Evolutionary conservation across 805 yeast genomes (phyloP).

Genomic region (Candida peoriensis): DNA sequence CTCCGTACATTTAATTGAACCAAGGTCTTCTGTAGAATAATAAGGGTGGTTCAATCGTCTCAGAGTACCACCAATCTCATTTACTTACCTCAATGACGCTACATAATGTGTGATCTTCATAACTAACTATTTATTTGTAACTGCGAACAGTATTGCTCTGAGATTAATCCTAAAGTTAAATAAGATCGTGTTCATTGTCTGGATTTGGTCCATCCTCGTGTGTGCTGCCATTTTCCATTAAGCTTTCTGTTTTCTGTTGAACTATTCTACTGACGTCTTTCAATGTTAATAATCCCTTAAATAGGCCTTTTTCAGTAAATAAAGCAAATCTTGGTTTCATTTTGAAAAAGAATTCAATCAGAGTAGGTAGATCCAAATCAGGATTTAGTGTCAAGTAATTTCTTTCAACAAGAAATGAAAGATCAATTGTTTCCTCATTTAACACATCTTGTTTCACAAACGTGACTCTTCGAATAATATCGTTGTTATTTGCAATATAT

Average conservation of each 20-base stretch:
- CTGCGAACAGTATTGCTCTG: no score
- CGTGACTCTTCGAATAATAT: slow-evolving; percentile 6
- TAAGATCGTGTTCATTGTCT: no score
- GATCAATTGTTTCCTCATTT: slow-evolving; percentile 1
- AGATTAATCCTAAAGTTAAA: no score
- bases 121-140: no score
- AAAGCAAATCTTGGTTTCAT: slow-evolving; percentile 25
- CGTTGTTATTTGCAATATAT: not conserved
- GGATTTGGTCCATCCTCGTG: no score
- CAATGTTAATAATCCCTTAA: slow-evolving; percentile 22
- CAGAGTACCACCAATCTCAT: no score
- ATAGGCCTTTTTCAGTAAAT: slow-evolving; percentile 19
- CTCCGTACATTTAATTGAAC: no score
- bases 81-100: no score
- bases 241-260: slow-evolving; percentile 4
- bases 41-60: no score
- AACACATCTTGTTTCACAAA: slow-evolving; percentile 1
- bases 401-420: slow-evolving; percentile 16
- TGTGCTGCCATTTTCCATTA: no score
- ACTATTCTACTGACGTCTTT: slow-evolving; percentile 15
- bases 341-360: slow-evolving; percentile 25
- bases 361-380: slow-evolving; percentile 19
- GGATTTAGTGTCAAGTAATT: slow-evolving; percentile 15
- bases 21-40: no score
- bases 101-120: no score